A percentile compares a stretch with the other conserved stretches of the same genome.
Evolutionary conservation across 2,329 filamentous ascomycete genomes (phyloP).

Genomic region (Raffaelea albimanens): DNA sequence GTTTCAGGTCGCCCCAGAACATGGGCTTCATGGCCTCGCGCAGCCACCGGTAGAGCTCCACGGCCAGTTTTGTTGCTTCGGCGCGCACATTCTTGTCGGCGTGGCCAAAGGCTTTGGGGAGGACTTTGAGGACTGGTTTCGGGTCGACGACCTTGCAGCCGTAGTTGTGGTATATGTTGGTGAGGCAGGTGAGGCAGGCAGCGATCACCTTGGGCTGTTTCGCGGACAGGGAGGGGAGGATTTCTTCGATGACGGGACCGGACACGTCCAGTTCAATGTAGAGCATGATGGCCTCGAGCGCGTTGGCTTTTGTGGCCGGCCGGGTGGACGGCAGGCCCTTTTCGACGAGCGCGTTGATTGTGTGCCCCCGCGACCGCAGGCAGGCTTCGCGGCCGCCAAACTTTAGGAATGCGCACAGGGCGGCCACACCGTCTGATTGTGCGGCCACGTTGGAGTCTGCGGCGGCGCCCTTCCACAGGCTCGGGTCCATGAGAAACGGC

Average conservation of each 20-base stretch:
- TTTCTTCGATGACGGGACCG: constrained; percentile 79
- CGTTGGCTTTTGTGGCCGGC: constrained; percentile 78
- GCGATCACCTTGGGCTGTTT: constrained; percentile 86
- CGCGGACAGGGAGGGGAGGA: constrained; percentile 72
- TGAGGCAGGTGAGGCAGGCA: constrained; percentile 63
- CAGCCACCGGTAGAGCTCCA: constrained; percentile 94
- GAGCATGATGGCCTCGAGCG: constrained; percentile 76
- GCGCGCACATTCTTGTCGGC: constrained; percentile 97
- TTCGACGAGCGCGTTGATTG: constrained; percentile 73
- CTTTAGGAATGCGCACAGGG: constrained; percentile 86
- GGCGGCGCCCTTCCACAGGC: constrained; percentile 86
- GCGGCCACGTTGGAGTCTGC: constrained; percentile 94
- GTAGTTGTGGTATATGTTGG: constrained; percentile 82
- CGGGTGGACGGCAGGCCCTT: constrained; percentile 85
- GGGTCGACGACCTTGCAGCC: constrained; percentile 92
- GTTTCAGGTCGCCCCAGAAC: constrained; percentile 93
- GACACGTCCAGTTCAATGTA: constrained; percentile 85
- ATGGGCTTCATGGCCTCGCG: constrained; percentile 97
- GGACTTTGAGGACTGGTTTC: constrained; percentile 77
- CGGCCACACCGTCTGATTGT: constrained; percentile 82
- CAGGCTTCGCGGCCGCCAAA: constrained; percentile 76
- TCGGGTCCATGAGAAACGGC: constrained; percentile 76
- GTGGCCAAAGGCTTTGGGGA: constrained; percentile 90
- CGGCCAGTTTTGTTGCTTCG: constrained; percentile 81
- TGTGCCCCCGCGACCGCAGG: constrained; percentile 64